phyloP scores from a whole-genome alignment of 2,329 filamentous ascomycete genomes.

The Sporothrix humicola region DNA sequence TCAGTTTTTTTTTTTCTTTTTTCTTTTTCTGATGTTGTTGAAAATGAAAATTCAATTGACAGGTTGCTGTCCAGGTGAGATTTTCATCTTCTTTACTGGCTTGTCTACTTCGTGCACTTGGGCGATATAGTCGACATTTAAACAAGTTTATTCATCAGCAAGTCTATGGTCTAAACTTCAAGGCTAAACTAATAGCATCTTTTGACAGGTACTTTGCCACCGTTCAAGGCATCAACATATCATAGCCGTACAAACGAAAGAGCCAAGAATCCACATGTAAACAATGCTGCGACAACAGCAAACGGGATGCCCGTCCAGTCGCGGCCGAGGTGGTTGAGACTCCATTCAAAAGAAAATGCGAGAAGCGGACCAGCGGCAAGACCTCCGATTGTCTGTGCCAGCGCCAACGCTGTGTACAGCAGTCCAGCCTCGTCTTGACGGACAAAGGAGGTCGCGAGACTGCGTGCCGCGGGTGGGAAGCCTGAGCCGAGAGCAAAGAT shows the following conservation, averaged over 20 bases:
- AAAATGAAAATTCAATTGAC: too few species aligned
- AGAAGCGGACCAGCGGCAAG: conserved; percentile 3
- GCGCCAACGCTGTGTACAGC: conserved; percentile 1
- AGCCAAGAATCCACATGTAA: conserved; percentile 8
- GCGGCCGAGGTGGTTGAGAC: neutral
- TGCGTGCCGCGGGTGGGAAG: conserved; percentile 15
- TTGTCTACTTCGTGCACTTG: too few species aligned
- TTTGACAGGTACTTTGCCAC: too few species aligned
- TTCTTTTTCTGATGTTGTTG: too few species aligned
- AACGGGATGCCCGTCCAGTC: conserved; percentile 24
- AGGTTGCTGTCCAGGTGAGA: too few species aligned
- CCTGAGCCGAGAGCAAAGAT: conserved; percentile 20
- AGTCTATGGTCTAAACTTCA: neutral
- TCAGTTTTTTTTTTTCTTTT: too few species aligned
- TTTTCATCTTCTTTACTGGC: too few species aligned
- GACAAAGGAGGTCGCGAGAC: conserved; percentile 17
- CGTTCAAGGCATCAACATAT: neutral
- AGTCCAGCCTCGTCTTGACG: conserved; percentile 10
- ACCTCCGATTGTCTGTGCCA: conserved; percentile 18
- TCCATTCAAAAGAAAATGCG: conserved; percentile 13
- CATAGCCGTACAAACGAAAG: neutral
- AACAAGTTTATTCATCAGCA: neutral
- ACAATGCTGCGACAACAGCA: conserved; percentile 15
- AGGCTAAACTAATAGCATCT: neutral
- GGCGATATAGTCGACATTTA: neutral